Evolutionary conservation across 2,329 filamentous ascomycete genomes (phyloP).

Genomic region (Macrophomina pseudophaseolina): DNA sequence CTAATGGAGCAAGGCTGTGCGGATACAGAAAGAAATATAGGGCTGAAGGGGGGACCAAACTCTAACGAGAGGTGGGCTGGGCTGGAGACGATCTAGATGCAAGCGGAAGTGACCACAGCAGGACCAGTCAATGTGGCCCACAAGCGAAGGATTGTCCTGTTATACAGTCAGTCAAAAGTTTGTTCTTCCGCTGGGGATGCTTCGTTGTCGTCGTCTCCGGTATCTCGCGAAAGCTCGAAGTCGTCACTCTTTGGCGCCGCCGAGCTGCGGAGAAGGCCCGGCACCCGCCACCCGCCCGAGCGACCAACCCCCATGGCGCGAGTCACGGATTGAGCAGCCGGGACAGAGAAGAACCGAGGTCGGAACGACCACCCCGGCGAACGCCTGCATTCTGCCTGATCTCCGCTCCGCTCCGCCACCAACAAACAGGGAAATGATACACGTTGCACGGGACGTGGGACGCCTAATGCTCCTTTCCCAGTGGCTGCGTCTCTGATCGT

Average conservation of each 20-base stretch:
- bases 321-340: not conserved
- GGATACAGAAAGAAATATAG: not conserved
- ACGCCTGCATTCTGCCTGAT: slow-evolving; percentile 1
- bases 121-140: not conserved
- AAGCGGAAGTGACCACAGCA: no score
- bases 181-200: slow-evolving; percentile 1
- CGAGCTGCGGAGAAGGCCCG: slow-evolving; percentile 14
- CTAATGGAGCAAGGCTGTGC: not conserved
- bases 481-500: not conserved
- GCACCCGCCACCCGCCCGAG: not conserved
- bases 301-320: not conserved
- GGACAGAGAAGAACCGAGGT: slow-evolving; percentile 1
- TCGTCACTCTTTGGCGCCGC: not conserved
- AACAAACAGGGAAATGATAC: slow-evolving; percentile 4
- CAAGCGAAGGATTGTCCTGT: not conserved
- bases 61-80: not conserved
- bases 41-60: not conserved
- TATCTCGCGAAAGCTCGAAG: slow-evolving; percentile 1
- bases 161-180: not conserved
- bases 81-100: not conserved
- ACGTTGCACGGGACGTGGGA: not conserved
- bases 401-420: not conserved
- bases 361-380: not conserved
- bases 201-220: slow-evolving; percentile 2
- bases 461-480: slow-evolving; percentile 1